Evolutionary conservation across 768 basidiomycete genomes (phyloP).

Genomic region (Leccinum barrowsii): DNA sequence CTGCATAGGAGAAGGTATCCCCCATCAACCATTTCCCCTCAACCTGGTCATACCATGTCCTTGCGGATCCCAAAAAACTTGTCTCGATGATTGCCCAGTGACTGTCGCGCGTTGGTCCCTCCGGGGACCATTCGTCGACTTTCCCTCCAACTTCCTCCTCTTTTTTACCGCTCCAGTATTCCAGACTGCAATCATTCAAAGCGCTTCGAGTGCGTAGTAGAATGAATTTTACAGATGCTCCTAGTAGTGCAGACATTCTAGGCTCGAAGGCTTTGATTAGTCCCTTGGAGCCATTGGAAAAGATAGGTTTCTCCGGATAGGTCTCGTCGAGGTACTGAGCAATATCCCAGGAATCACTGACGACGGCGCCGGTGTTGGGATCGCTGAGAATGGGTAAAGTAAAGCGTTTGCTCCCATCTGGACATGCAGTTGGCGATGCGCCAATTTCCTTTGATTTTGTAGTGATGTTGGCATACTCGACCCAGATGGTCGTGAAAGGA

Average conservation of each 20-base stretch:
- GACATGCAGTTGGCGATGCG: slow-evolving; percentile 14
- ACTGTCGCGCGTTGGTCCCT: neutral
- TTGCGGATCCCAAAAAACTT: neutral
- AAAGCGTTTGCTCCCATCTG: slow-evolving; percentile 21
- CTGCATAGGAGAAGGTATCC: slow-evolving; percentile 27
- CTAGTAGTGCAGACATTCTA: neutral
- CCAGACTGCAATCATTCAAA: slow-evolving; percentile 2
- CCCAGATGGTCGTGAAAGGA: slow-evolving; percentile 32
- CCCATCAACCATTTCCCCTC: neutral
- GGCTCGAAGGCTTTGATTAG: slow-evolving; percentile 22
- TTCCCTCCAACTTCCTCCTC: neutral
- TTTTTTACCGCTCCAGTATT: slow-evolving; percentile 36
- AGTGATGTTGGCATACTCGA: slow-evolving; percentile 33
- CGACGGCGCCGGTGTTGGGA: slow-evolving; percentile 23
- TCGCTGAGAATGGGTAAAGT: slow-evolving; percentile 37
- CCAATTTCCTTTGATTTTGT: slow-evolving; percentile 25
- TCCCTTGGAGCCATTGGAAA: slow-evolving; percentile 20
- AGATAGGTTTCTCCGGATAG: slow-evolving; percentile 32
- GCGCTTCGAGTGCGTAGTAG: neutral
- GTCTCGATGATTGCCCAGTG: slow-evolving; percentile 9
- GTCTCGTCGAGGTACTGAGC: slow-evolving; percentile 35
- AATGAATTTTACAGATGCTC: slow-evolving; percentile 7
- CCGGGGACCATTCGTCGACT: neutral
- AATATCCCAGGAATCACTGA: slow-evolving; percentile 33
- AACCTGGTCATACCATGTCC: neutral